Base-by-base conservation (phyloP, 73 alveolate species). In the Tetrahymena malaccensis region DNA sequence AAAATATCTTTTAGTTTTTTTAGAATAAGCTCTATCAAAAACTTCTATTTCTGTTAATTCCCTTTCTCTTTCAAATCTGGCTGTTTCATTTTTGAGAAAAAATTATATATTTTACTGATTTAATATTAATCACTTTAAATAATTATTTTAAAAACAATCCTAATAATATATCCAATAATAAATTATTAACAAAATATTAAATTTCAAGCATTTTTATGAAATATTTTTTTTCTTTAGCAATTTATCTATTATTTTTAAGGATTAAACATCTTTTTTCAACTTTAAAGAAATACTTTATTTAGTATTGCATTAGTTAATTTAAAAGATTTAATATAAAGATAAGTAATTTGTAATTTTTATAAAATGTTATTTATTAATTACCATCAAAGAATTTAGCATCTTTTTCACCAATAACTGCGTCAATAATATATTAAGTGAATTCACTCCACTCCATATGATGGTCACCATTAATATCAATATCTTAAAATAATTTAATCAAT, bases 391-490 rank as follows among this genome's bases (percentile, higher is more conserved):
- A 85, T 94, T 97, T 94, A 16, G 95, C 95, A 35, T 97, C 97
- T 83, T 98, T 97, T 84, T 98, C 96, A 85, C 98, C 98, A 96
- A 98, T 99, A 22, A 99, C 99, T 93, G 98, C 99, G 96, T 99
- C 99, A 31, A 99, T 99, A 31, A 99, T 98, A 94, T 97, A 99
- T 94, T 99, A 98, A 33, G 99, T 99, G 94, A 99, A 99, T 95
- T 99, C 99, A 93, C 97, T 93, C 99, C 99, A 99, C 95, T 99
- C 99, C 99, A 99, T 99, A 94, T 98, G 99, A 55, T 96, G 97
- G 94, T 99, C 99, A 22, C 99, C 99, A 95, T 98, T 98, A 33
- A 99, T 98, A 96, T 99, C 99, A 44, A 98, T 99, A 95, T 99
- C 99, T 93, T 98, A 96, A 94, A 99, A 99, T 58, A 99, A 97